Evolutionary conservation across 179 eudicot species (phyloP), one percentile per base, ranked within the genome.

Genomic region (Spergularia azorica): DNA sequence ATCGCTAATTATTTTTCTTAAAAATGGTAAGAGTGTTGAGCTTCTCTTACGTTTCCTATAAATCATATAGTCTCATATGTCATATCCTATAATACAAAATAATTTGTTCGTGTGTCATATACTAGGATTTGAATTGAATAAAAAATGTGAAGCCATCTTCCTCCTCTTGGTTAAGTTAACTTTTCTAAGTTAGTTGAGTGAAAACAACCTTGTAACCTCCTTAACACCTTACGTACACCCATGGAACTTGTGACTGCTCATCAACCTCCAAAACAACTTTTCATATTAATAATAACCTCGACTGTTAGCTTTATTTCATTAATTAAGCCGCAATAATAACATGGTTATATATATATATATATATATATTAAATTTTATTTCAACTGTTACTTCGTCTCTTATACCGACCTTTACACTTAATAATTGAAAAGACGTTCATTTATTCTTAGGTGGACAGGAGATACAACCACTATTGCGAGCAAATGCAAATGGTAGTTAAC

Each of bases 401-500:
- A 2, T 63, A 15, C n/a, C 16, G 8, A 50, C 26, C 1, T 16
- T 52, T 13, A n/a, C n/a, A 4, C 14, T 1, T 26, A 26, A 26
- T 32, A 2, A 46, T 7, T 50, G n/a, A 54, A 2, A 43, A 2
- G 8, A 65, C 10, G 15, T 41, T 65, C n/a, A 16, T 17, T 52
- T 62, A 3, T 18, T 77, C 2, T 7, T 79, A 95, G 99, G 97
- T 95, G 78, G 99, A 90, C 67, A 80, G 91, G 70, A 89, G 99
- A 78, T 93, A 95, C 84, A 89, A 81, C 79, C 94, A 90, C 20
- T 95, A 95, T 73, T 91, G 99, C 55, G 94, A 91, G 78, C 96
- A 91, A 83, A 95, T 95, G 98, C 98, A 93, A 66, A 89, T 87
- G 89, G 97, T 95, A 70, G 97, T 93, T 71, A 95, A 93, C 83